Conservation (phyloP, 2,329 filamentous ascomycete genomes). For the Ophiosphaerella herpotricha region DNA sequence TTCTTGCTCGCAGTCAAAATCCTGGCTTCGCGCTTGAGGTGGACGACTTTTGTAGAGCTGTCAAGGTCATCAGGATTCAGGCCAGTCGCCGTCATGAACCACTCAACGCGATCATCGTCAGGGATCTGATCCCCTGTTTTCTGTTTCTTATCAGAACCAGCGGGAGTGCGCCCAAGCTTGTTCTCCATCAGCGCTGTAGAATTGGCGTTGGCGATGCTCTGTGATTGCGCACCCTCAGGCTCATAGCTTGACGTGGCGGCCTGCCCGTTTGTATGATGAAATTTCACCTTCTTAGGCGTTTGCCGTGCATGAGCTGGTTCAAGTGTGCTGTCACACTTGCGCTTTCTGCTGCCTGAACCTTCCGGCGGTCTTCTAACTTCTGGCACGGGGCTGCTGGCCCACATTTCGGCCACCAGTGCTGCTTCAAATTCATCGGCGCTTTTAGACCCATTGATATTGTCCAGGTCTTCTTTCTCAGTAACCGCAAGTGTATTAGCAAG, state of each 20-base stretch:
- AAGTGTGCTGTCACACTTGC: slow-evolving; percentile 8
- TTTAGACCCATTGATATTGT: no score
- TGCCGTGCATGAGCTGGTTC: slow-evolving; percentile 5
- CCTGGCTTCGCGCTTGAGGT: not conserved
- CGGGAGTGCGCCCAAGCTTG: no score
- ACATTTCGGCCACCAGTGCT: no score
- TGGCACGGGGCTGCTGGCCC: no score
- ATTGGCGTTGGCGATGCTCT: no score
- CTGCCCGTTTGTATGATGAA: not conserved
- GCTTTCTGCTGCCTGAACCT: not conserved
- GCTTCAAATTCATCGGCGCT: no score
- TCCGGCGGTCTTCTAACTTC: no score
- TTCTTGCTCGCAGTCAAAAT: slow-evolving; percentile 6
- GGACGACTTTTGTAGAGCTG: slow-evolving; percentile 1
- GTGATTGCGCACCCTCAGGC: not conserved
- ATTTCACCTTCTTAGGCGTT: slow-evolving; percentile 9
- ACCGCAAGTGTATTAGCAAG: no score
- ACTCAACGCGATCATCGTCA: not conserved
- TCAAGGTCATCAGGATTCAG: slow-evolving; percentile 3
- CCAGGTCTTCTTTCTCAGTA: no score
- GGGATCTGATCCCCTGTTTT: not conserved
- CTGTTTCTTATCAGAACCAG: not conserved
- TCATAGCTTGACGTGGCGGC: not conserved
- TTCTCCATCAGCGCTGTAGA: no score
- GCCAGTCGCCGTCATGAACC: not conserved